Evolutionary conservation across 495 filamentous ascomycete species (phyloP).

Genomic region (Pseudevernia furfuracea): DNA sequence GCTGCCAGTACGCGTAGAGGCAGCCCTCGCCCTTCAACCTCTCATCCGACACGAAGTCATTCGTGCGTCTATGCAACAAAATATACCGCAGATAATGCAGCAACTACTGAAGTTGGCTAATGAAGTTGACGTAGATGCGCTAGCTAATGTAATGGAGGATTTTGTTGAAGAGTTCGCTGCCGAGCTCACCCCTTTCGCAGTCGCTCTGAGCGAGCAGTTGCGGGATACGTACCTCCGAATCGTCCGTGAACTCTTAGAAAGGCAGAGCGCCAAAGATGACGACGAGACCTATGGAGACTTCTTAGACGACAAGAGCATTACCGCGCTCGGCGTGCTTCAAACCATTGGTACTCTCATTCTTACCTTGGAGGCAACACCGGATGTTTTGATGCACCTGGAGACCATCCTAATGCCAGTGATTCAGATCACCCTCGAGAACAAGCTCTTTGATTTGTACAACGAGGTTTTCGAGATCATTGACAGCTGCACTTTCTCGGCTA

Average conservation of each 20-base stretch:
- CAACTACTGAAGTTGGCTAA: conserved; percentile 93
- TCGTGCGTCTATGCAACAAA: conserved; percentile 87
- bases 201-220: conserved; percentile 90
- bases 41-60: conserved; percentile 93
- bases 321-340: conserved; percentile 89
- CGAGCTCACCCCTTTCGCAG: conserved; percentile 95
- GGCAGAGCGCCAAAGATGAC: conserved; percentile 64
- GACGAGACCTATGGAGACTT: conserved; percentile 81
- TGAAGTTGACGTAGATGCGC: conserved; percentile 86
- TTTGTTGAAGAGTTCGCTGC: conserved; percentile 97
- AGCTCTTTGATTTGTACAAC: conserved; percentile 93
- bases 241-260: conserved; percentile 80
- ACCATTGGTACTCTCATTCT: conserved; percentile 97
- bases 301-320: conserved; percentile 97
- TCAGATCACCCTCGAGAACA: conserved; percentile 90
- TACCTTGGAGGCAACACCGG: conserved; percentile 91
- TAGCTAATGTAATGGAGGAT: conserved; percentile 99
- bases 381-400: conserved; percentile 88
- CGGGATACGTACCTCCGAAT: conserved; percentile 95
- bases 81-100: conserved; percentile 99
- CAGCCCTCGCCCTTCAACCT: conserved; percentile 88
- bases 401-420: conserved; percentile 96
- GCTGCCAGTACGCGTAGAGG: conserved; percentile 88
- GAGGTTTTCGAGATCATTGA: conserved; percentile 99
- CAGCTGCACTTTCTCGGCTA: conserved; percentile 97